A percentile compares a stretch with the other conserved stretches of the same genome.
Evolutionary conservation across 1,284 basidiomycete genomes (phyloP).

Genomic region (Gymnopus androsaceus): DNA sequence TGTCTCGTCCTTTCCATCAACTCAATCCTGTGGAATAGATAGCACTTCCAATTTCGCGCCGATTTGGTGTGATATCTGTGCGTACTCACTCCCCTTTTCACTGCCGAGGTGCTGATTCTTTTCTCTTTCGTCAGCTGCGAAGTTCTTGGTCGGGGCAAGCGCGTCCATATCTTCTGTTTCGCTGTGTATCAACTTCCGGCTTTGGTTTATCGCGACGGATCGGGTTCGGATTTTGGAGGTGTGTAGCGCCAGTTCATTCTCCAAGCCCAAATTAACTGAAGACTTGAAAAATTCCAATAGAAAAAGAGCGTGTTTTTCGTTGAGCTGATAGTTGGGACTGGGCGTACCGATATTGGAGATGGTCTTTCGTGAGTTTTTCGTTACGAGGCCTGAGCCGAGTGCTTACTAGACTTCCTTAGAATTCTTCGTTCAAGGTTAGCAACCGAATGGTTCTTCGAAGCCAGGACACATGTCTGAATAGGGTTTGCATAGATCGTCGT

Average conservation of each 20-base stretch:
- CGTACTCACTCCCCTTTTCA: not conserved
- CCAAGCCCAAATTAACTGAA: not conserved
- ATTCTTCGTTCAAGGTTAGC: constrained; percentile 11
- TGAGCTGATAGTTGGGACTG: constrained; percentile 5
- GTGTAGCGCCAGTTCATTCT: not conserved
- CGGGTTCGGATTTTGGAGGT: constrained; percentile 10
- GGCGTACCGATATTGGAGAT: constrained; percentile 12
- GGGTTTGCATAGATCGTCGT: constrained; percentile 1
- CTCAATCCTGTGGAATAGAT: constrained; percentile 8
- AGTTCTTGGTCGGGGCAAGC: constrained; percentile 10
- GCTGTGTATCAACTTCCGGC: constrained; percentile 11
- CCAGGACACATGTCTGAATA: not conserved
- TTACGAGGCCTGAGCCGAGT: not conserved
- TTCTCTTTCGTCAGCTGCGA: constrained; percentile 4
- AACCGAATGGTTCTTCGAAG: not conserved
- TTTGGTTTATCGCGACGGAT: constrained; percentile 12
- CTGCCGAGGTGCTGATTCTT: not conserved
- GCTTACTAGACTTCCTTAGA: not conserved
- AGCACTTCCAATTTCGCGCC: constrained; percentile 1
- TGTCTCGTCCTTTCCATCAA: constrained; percentile 11
- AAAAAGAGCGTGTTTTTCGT: not conserved
- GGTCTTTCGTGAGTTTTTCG: constrained; percentile 10
- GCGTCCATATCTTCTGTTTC: constrained; percentile 7
- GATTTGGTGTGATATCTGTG: constrained; percentile 15
- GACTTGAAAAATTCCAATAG: not conserved